A percentile compares a stretch with the other conserved stretches of the same genome.
phyloP scores from a whole-genome alignment of 2,329 filamentous ascomycete genomes.

The Sarocladium brachiariae region DNA sequence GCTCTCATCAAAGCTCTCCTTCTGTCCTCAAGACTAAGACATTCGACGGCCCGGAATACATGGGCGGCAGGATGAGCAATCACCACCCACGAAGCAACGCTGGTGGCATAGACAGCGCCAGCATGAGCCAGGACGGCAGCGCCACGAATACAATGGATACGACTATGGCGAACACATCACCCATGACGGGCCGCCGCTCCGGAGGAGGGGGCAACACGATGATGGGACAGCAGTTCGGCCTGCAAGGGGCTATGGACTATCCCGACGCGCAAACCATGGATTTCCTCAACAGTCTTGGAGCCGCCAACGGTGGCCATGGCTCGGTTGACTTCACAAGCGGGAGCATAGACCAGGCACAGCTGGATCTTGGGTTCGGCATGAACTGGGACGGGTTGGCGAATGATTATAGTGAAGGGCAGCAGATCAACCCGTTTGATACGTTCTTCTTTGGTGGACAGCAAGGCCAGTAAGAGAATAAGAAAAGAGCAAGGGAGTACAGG shows the following conservation, averaged over 20 bases:
- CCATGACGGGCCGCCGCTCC: slow-evolving; percentile 10
- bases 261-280: slow-evolving; percentile 47
- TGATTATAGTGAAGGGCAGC: slow-evolving; percentile 53
- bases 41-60: slow-evolving; percentile 21
- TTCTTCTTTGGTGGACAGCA: slow-evolving; percentile 62
- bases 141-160: slow-evolving; percentile 19
- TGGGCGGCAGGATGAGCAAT: slow-evolving; percentile 15
- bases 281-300: slow-evolving; percentile 27
- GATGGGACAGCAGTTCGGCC: slow-evolving; percentile 25
- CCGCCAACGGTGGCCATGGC: slow-evolving; percentile 14
- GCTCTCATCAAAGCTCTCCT: slow-evolving; percentile 35
- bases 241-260: slow-evolving; percentile 30
- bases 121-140: slow-evolving; percentile 21
- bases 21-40: slow-evolving; percentile 30
- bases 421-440: slow-evolving; percentile 63
- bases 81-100: neutral
- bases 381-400: slow-evolving; percentile 58
- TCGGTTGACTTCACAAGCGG: slow-evolving; percentile 21
- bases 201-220: slow-evolving; percentile 24
- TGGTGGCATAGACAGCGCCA: neutral
- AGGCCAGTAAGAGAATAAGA: slow-evolving; percentile 9
- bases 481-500: too few species aligned
- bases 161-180: slow-evolving; percentile 16
- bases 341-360: slow-evolving; percentile 37
- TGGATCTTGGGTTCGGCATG: slow-evolving; percentile 61